Conservation (phyloP, 208 protist genomes). For the Wallacemonas collosoma region DNA sequence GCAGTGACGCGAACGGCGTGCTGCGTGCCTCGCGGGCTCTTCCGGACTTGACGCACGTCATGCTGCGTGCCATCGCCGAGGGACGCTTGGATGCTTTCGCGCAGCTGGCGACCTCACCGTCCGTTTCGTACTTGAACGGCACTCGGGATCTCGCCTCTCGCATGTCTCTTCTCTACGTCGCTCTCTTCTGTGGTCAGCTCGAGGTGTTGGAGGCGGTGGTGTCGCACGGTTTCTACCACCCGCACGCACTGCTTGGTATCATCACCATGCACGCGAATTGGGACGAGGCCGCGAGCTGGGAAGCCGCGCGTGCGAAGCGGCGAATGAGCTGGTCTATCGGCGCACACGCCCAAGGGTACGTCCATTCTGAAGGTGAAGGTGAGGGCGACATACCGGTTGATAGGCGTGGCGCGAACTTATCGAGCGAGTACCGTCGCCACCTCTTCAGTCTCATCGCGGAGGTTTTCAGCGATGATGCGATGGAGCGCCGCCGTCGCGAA, state of each 20-base stretch:
- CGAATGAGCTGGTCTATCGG: background rate
- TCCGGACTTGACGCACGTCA: conserved; percentile 75
- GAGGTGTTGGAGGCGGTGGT: conserved; percentile 59
- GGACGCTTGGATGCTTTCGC: conserved; percentile 57
- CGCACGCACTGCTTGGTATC: conserved; percentile 60
- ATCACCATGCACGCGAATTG: conserved; percentile 57
- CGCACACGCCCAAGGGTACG: background rate
- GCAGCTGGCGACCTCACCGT: conserved; percentile 55
- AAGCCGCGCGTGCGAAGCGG: background rate
- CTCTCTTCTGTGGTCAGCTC: conserved; percentile 65
- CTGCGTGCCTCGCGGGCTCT: conserved; percentile 53
- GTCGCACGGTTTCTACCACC: conserved; percentile 64
- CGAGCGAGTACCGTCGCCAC: conserved; percentile 6
- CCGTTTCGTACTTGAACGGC: conserved; percentile 63
- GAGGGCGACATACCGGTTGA: background rate
- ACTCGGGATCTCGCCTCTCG: conserved; percentile 29
- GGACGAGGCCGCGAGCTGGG: conserved; percentile 3
- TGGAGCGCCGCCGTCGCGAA: conserved; percentile 12
- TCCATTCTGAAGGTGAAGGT: background rate
- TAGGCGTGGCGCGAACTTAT: background rate
- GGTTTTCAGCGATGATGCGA: conserved; percentile 8
- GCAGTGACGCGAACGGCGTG: conserved; percentile 17
- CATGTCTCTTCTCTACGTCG: conserved; percentile 60
- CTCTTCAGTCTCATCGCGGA: conserved; percentile 5
- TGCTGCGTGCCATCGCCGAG: conserved; percentile 65